Evolutionary conservation across 108 stramenopile species (phyloP).

Genomic region (Skeletonema marinoi): DNA sequence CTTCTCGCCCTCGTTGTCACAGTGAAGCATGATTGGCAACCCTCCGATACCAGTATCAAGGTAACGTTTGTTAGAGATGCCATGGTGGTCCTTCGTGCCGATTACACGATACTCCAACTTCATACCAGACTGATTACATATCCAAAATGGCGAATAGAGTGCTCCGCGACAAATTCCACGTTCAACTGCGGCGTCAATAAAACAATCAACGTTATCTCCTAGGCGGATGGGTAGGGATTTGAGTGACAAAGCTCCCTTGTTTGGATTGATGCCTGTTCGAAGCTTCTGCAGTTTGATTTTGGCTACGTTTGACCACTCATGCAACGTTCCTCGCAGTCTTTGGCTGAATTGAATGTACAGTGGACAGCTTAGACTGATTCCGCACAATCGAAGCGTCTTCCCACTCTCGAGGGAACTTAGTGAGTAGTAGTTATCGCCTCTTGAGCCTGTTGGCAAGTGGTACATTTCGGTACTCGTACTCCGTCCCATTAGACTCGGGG

Average conservation of each 20-base stretch:
- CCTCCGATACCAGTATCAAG: slow-evolving; percentile 29
- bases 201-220: slow-evolving; percentile 32
- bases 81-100: neutral
- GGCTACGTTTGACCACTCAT: slow-evolving; percentile 23
- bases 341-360: slow-evolving; percentile 34
- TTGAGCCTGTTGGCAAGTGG: slow-evolving; percentile 10
- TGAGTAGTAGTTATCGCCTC: slow-evolving; percentile 8
- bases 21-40: slow-evolving; percentile 29
- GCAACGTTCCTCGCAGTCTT: neutral
- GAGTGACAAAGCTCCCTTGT: slow-evolving; percentile 15
- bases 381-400: slow-evolving; percentile 20
- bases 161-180: slow-evolving; percentile 14
- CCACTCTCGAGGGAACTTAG: slow-evolving; percentile 7
- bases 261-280: slow-evolving; percentile 25
- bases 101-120: slow-evolving; percentile 23
- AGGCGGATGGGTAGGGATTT: slow-evolving; percentile 5
- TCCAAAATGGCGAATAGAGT: slow-evolving; percentile 32
- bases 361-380: slow-evolving; percentile 22
- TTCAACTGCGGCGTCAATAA: slow-evolving; percentile 28
- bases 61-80: neutral
- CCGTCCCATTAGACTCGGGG: slow-evolving; percentile 3
- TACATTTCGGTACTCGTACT: neutral
- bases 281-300: slow-evolving; percentile 13
- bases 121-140: slow-evolving; percentile 34
- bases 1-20: slow-evolving; percentile 15